These are phyloP conservation scores for Russula abietina DNA, from an alignment of 768 basidiomycete genomes.

Conservation along the genomic window DNA sequence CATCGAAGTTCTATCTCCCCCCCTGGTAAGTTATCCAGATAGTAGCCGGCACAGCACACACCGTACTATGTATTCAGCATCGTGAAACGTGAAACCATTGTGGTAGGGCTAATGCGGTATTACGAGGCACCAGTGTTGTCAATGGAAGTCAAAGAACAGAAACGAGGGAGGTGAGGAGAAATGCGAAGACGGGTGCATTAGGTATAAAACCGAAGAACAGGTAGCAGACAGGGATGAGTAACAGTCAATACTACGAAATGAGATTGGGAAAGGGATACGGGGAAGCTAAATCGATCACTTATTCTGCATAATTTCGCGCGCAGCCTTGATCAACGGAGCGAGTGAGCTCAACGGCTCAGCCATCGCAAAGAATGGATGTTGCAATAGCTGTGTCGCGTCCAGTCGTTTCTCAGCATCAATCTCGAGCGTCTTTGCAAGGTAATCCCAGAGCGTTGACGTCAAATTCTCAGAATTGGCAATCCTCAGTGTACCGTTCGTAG, in stretches of 20 bases:
- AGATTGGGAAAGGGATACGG: no score
- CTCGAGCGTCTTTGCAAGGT: conserved; percentile 80
- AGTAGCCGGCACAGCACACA: conserved; percentile 3
- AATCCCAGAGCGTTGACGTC: conserved; percentile 79
- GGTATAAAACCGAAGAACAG: no score
- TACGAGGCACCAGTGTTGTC: no score
- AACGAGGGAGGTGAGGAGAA: no score
- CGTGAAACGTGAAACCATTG: no score
- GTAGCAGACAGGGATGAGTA: no score
- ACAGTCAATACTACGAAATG: no score
- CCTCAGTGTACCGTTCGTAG: conserved; percentile 94
- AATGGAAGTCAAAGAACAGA: conserved; percentile 1
- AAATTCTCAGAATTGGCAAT: conserved; percentile 84
- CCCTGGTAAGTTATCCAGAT: no score
- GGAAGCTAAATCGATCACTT: neutral
- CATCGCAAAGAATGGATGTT: conserved; percentile 86
- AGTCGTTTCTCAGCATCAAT: conserved; percentile 95
- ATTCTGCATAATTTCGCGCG: conserved; percentile 69
- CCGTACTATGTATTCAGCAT: conserved; percentile 8
- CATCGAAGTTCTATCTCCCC: no score
- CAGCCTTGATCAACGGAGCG: conserved; percentile 66
- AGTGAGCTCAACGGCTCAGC: conserved; percentile 86
- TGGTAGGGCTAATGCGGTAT: no score
- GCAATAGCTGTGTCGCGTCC: conserved; percentile 69
- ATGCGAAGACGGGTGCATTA: no score